Percentiles rank a stretch among this genome's conserved stretches.
Evolutionary conservation across 306 rosid species (phyloP).

Genomic region (Boehmeria nivea): DNA sequence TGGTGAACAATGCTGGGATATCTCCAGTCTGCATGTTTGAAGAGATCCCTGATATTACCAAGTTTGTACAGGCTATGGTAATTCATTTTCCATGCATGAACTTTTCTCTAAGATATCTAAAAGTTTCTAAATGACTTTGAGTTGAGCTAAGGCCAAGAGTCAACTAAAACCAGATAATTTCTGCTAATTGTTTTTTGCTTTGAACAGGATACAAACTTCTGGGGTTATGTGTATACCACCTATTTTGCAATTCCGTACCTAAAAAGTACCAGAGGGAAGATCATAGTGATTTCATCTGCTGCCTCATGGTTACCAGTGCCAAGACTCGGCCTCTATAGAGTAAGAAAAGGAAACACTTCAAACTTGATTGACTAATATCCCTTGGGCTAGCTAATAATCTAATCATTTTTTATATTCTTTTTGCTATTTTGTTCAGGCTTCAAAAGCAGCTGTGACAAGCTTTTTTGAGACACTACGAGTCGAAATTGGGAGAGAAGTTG

Average conservation of each 20-base stretch:
- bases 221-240: conserved; percentile 50
- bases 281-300: conserved; percentile 47
- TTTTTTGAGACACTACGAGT: conserved; percentile 51
- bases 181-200: background rate
- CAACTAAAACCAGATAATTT: background rate
- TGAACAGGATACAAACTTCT: conserved; percentile 53
- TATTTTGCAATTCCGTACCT: conserved; percentile 58
- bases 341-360: conserved; percentile 20
- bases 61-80: background rate
- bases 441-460: conserved; percentile 61
- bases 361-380: background rate
- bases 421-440: conserved; percentile 33
- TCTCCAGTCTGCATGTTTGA: conserved; percentile 42
- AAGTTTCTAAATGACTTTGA: background rate
- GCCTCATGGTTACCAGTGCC: conserved; percentile 28
- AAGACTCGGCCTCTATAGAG: conserved; percentile 47
- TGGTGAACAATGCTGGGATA: conserved; percentile 68
- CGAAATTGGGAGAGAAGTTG: conserved; percentile 52
- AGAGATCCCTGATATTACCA: conserved; percentile 13
- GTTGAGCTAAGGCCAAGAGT: background rate
- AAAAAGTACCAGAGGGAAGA: conserved; percentile 45
- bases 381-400: too few species aligned
- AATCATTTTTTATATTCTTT: background rate
- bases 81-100: background rate
- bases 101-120: background rate